phyloP scores from a whole-genome alignment of 2,329 filamentous ascomycete species.

The Aspergillus texensis region DNA sequence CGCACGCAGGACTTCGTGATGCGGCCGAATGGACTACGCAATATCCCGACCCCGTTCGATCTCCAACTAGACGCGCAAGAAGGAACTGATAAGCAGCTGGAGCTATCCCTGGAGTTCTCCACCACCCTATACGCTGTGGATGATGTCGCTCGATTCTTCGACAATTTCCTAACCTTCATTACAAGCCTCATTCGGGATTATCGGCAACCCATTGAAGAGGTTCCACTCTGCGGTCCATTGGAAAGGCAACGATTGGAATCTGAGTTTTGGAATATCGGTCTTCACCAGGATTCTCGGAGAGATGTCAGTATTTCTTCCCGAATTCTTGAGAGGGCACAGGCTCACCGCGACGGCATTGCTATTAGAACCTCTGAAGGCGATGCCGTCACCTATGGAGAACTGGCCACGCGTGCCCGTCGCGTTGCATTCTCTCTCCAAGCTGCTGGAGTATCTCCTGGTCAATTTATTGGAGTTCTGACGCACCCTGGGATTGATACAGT shows the following conservation, averaged over 20 bases:
- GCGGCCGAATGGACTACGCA: background rate
- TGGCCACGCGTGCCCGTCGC: background rate
- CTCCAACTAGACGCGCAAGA: constrained; percentile 3
- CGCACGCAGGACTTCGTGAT: constrained; percentile 1
- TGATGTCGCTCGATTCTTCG: constrained; percentile 5
- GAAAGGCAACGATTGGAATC: background rate
- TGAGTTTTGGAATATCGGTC: background rate
- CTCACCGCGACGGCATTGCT: background rate
- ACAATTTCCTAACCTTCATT: constrained; percentile 6
- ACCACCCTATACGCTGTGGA: constrained; percentile 1
- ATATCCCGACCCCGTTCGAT: constrained; percentile 5
- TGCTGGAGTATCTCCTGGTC: background rate
- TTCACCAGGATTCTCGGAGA: background rate
- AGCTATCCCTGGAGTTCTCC: constrained; percentile 5
- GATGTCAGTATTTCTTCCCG: background rate
- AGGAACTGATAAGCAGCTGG: background rate
- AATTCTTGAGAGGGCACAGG: background rate
- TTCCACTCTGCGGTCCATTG: background rate
- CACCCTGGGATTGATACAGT: background rate
- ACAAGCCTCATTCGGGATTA: constrained; percentile 1
- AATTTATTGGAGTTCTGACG: background rate
- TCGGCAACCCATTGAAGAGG: constrained; percentile 2
- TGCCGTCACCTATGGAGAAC: background rate
- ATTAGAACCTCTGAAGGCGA: background rate
- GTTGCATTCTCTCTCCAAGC: background rate